A percentile compares a stretch with the other conserved stretches of the same genome.
These are phyloP conservation scores for Microcera coccophila DNA, from an alignment of 2,329 filamentous ascomycete genomes.

Conservation along the genomic window DNA sequence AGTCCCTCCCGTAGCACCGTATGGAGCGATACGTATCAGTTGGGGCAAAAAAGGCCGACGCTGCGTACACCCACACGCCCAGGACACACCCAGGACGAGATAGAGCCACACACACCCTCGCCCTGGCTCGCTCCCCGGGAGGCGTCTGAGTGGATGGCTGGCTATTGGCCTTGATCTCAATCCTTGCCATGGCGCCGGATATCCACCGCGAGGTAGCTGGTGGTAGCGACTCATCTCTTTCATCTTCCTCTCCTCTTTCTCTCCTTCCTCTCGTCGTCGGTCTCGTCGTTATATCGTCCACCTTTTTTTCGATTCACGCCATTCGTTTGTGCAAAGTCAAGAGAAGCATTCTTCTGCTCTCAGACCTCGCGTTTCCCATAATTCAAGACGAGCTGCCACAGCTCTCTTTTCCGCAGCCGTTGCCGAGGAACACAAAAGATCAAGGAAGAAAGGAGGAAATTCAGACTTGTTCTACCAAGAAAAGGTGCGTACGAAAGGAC, in stretches of 20 bases:
- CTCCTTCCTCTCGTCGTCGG: constrained; percentile 25
- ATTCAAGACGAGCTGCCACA: constrained; percentile 18
- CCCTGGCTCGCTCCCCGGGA: not conserved
- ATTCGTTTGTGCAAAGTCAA: constrained; percentile 36
- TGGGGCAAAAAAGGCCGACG: not conserved
- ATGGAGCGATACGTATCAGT: not conserved
- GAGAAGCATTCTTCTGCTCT: constrained; percentile 25
- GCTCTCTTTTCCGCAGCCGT: constrained; percentile 16
- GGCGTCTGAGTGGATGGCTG: constrained; percentile 10
- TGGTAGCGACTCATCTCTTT: constrained; percentile 15
- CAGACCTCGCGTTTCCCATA: constrained; percentile 25
- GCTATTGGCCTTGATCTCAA: constrained; percentile 11
- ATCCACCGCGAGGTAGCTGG: constrained; percentile 17
- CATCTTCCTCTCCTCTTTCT: constrained; percentile 23
- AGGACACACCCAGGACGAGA: not conserved
- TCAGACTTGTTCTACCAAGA: constrained; percentile 9
- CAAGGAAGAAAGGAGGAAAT: constrained; percentile 7
- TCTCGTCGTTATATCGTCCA: constrained; percentile 26
- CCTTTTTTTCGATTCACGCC: constrained; percentile 35
- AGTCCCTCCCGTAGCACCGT: not conserved
- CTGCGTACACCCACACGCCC: too few relatives aligned
- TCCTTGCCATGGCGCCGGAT: constrained; percentile 18
- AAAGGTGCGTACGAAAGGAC: constrained; percentile 21
- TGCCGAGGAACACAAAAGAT: constrained; percentile 23
- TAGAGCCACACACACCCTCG: not conserved